Evolutionary conservation across 208 protist species (phyloP).

Genomic region (Leishmania braziliensis): DNA sequence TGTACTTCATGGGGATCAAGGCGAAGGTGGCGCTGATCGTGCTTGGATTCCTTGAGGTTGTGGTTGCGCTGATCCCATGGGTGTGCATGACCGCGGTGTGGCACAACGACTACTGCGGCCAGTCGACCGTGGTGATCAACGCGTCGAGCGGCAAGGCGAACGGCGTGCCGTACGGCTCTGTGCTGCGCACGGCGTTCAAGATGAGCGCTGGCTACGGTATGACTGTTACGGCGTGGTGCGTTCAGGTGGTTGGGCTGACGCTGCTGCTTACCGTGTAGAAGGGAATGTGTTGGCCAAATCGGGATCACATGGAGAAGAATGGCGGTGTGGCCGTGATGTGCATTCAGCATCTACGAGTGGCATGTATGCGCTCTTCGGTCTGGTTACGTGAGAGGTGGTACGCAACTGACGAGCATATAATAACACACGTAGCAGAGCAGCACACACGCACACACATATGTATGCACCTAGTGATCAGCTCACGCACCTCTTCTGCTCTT

Average conservation of each 20-base stretch:
- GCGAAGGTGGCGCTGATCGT: slow-evolving; percentile 27
- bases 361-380: neutral
- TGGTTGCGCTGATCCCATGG: slow-evolving; percentile 50
- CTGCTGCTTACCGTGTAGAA: slow-evolving; percentile 25
- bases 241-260: slow-evolving; percentile 41
- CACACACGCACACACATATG: neutral
- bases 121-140: slow-evolving; percentile 7
- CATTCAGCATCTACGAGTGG: neutral
- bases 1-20: slow-evolving; percentile 43
- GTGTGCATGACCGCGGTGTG: slow-evolving; percentile 56
- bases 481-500: neutral
- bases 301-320: neutral
- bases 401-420: neutral
- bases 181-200: slow-evolving; percentile 37
- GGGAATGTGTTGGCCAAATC: neutral
- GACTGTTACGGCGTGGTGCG: slow-evolving; percentile 46
- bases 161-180: slow-evolving; percentile 28
- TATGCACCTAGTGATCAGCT: neutral
- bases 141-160: slow-evolving; percentile 17
- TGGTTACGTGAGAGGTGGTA: neutral
- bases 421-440: neutral
- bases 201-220: slow-evolving; percentile 45
- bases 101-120: slow-evolving; percentile 39
- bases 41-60: slow-evolving; percentile 29
- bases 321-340: neutral